Percentiles rank a stretch among this genome's conserved stretches.
These are phyloP conservation scores for Inonotus obliquus DNA, from an alignment of 1,284 basidiomycete species.

Conservation along the genomic window DNA sequence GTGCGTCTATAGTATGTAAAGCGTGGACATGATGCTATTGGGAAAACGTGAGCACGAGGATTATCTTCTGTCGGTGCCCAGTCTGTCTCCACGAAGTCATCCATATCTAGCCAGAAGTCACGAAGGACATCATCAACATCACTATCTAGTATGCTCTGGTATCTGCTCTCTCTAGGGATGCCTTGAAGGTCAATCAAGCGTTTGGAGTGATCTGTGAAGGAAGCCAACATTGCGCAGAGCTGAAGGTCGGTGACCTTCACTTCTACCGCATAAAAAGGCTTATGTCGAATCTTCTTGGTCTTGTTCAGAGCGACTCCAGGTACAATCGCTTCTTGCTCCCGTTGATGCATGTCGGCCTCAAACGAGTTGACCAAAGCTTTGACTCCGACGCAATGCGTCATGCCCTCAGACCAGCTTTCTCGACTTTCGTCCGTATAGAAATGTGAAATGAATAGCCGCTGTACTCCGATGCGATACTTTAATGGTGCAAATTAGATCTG, in stretches of 20 bases:
- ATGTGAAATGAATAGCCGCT: slow-evolving; percentile 83
- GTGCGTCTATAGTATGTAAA: slow-evolving; percentile 79
- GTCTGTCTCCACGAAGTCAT: slow-evolving; percentile 84
- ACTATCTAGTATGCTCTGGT: slow-evolving; percentile 44
- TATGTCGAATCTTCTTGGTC: slow-evolving; percentile 63
- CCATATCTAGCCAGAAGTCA: slow-evolving; percentile 69
- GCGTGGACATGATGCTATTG: slow-evolving; percentile 73
- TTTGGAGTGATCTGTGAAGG: slow-evolving; percentile 72
- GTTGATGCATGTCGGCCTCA: slow-evolving; percentile 89
- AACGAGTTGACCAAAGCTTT: slow-evolving; percentile 83
- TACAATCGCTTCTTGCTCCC: slow-evolving; percentile 74
- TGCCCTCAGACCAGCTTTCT: slow-evolving; percentile 74
- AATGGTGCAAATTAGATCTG: neutral
- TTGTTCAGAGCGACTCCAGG: slow-evolving; percentile 43
- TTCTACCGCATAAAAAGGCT: slow-evolving; percentile 92
- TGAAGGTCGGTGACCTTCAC: slow-evolving; percentile 77
- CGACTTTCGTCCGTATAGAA: slow-evolving; percentile 79
- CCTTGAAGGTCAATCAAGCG: slow-evolving; percentile 44
- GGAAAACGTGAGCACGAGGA: slow-evolving; percentile 68
- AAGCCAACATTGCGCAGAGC: slow-evolving; percentile 74
- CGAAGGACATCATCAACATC: slow-evolving; percentile 24
- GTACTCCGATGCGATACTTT: slow-evolving; percentile 73
- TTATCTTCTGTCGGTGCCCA: slow-evolving; percentile 49
- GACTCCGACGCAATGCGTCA: slow-evolving; percentile 76
- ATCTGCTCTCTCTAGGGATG: slow-evolving; percentile 26